phyloP scores from a whole-genome alignment of 352 stramenopile genomes.

The Phytophthora uliginosa region DNA sequence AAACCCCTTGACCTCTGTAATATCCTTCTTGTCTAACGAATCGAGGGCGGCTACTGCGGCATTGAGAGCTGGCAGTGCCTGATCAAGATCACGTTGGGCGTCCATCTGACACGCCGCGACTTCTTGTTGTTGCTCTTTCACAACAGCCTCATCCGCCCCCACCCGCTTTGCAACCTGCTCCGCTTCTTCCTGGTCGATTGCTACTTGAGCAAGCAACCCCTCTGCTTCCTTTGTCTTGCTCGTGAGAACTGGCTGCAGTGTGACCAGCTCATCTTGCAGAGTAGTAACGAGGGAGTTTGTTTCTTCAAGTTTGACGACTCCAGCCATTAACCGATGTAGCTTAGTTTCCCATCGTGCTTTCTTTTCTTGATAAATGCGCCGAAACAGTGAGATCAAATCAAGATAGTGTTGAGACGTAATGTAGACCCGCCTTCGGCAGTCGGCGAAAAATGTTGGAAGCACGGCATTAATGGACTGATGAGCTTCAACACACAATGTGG shows the following conservation, averaged over 20 bases:
- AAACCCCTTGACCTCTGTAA: slow-evolving; percentile 89
- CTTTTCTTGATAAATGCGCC: slow-evolving; percentile 78
- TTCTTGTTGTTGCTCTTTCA: slow-evolving; percentile 76
- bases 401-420: slow-evolving; percentile 92
- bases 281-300: slow-evolving; percentile 73
- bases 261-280: slow-evolving; percentile 84
- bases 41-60: slow-evolving; percentile 81
- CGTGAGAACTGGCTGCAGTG: slow-evolving; percentile 79
- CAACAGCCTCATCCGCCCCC: slow-evolving; percentile 61
- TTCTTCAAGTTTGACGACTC: slow-evolving; percentile 80
- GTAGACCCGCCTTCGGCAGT: slow-evolving; percentile 56
- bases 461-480: slow-evolving; percentile 48
- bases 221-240: slow-evolving; percentile 76
- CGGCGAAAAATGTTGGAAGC: slow-evolving; percentile 44
- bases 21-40: slow-evolving; percentile 89
- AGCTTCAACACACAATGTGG: slow-evolving; percentile 59
- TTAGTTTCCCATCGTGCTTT: slow-evolving; percentile 50
- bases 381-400: slow-evolving; percentile 91
- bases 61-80: slow-evolving; percentile 78
- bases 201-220: slow-evolving; percentile 65
- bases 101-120: slow-evolving; percentile 74
- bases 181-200: slow-evolving; percentile 70
- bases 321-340: slow-evolving; percentile 63
- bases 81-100: slow-evolving; percentile 79
- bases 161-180: slow-evolving; percentile 59